Conservation (phyloP, 306 rosid species). For the Echinosophora koreensis region DNA sequence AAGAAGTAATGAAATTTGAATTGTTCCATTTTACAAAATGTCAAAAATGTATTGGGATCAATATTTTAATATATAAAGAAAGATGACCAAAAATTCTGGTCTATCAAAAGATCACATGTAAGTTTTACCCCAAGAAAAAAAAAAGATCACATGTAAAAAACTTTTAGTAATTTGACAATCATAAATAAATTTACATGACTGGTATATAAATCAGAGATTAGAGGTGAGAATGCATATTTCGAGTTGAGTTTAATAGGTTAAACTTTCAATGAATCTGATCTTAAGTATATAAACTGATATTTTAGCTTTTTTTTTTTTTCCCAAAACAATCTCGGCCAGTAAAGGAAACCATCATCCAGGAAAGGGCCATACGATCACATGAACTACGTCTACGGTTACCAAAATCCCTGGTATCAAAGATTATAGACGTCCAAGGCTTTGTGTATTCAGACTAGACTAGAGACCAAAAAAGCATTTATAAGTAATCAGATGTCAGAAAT, state of each 20-base stretch:
- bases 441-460: not conserved
- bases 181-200: not conserved
- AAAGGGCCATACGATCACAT: not conserved
- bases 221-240: not conserved
- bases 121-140: no score
- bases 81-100: not conserved
- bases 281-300: not conserved
- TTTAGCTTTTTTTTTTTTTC: not conserved
- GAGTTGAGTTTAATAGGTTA: not conserved
- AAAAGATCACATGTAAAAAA: no score
- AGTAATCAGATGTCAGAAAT: not conserved
- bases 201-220: constrained; percentile 1
- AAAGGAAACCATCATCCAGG: not conserved
- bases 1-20: no score
- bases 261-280: not conserved
- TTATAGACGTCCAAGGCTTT: not conserved
- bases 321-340: not conserved
- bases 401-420: not conserved
- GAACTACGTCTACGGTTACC: not conserved
- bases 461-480: not conserved
- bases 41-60: not conserved
- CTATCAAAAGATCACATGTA: not conserved
- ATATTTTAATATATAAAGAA: not conserved
- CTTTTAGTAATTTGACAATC: not conserved
- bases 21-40: no score